Percentiles rank a stretch among this genome's conserved stretches.
Conservation (phyloP, 176 grass and related monocot species). For the Rhynchospora tenuis region DNA sequence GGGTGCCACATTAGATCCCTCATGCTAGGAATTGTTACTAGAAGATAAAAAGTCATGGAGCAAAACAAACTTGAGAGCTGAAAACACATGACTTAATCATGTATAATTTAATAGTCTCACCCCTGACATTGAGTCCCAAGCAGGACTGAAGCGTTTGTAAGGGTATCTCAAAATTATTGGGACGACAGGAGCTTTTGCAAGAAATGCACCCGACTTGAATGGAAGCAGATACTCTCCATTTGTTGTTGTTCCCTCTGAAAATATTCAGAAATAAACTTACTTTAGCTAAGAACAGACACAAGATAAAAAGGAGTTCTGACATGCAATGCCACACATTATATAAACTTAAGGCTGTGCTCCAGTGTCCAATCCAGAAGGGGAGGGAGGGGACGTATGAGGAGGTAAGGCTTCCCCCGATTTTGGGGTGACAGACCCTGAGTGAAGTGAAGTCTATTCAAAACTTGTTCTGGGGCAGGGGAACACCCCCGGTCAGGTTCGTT, state of each 20-base stretch:
- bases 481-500: too few species aligned
- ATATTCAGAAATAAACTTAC: constrained; percentile 14
- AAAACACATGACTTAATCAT: not conserved
- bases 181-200: constrained; percentile 69
- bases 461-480: too few species aligned
- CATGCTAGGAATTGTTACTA: not conserved
- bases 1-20: not conserved
- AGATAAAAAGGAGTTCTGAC: not conserved
- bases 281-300: not conserved
- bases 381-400: too few species aligned
- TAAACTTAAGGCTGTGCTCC: not conserved
- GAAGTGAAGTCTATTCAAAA: too few species aligned
- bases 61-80: not conserved
- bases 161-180: constrained; percentile 92
- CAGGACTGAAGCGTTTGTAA: constrained; percentile 83
- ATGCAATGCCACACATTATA: not conserved
- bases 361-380: too few species aligned
- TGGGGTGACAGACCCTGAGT: too few species aligned
- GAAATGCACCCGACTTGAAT: constrained; percentile 88
- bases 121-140: constrained; percentile 92
- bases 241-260: constrained; percentile 93
- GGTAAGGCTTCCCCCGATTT: too few species aligned
- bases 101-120: constrained; percentile 23
- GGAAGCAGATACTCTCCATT: constrained; percentile 94
- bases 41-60: not conserved